Conservation (phyloP, 2,329 filamentous ascomycete species). For the Drechslerella dactyloides region DNA sequence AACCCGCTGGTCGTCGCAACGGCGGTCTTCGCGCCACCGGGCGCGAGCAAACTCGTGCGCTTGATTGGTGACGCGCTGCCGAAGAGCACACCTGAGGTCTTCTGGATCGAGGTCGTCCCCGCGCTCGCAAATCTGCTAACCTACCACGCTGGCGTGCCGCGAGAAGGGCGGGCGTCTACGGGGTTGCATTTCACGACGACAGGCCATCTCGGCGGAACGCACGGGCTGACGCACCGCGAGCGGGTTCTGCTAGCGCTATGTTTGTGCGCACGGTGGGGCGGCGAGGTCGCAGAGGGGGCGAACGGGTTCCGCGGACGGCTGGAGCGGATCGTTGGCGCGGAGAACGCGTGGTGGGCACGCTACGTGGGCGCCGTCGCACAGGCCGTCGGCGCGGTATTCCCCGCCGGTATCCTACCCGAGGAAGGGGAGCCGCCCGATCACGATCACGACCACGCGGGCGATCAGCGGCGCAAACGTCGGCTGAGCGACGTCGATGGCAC, state of each 20-base stretch:
- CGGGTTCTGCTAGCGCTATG: conserved; percentile 74
- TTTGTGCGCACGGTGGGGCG: conserved; percentile 76
- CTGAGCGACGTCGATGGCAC: conserved; percentile 59
- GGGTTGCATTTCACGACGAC: conserved; percentile 76
- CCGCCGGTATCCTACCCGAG: conserved; percentile 63
- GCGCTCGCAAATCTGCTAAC: conserved; percentile 69
- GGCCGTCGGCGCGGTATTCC: conserved; percentile 67
- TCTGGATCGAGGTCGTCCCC: conserved; percentile 62
- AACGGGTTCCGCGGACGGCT: conserved; percentile 63
- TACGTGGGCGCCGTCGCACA: conserved; percentile 69
- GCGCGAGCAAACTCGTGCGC: conserved; percentile 60
- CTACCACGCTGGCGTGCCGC: conserved; percentile 62
- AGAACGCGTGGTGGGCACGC: conserved; percentile 69
- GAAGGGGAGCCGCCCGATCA: too few relatives aligned
- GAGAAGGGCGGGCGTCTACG: conserved; percentile 67
- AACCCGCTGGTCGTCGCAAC: conserved; percentile 73
- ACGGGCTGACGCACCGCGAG: conserved; percentile 75
- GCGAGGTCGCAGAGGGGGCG: conserved; percentile 66
- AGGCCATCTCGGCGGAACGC: conserved; percentile 70
- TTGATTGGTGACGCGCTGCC: conserved; percentile 64
- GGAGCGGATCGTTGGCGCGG: conserved; percentile 63
- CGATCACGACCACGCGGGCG: neutral
- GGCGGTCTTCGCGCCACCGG: conserved; percentile 61
- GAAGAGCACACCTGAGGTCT: conserved; percentile 56
- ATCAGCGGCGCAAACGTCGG: conserved; percentile 58